phyloP scores from a whole-genome alignment of 1,284 basidiomycete species.

The Malassezia slooffiae region DNA sequence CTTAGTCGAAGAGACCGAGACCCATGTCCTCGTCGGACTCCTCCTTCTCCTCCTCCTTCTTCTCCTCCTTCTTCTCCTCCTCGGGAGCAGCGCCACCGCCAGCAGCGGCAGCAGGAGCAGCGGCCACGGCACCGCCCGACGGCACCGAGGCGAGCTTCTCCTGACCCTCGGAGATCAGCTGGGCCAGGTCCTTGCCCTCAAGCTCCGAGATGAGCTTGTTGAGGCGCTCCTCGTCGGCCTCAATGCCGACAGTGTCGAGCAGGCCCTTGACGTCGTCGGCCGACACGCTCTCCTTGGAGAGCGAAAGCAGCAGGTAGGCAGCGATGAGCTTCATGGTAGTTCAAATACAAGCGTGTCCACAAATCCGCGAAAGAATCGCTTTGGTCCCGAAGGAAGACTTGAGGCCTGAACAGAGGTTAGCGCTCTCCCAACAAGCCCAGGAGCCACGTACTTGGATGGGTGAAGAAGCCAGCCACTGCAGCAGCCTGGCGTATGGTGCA shows the following conservation, averaged over 20 bases:
- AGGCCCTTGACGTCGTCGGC: slow-evolving; percentile 82
- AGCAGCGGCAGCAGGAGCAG: slow-evolving; percentile 50
- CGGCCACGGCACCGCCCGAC: slow-evolving; percentile 45
- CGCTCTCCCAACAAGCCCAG: no score
- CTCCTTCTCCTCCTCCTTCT: slow-evolving; percentile 47
- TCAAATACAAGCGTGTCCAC: slow-evolving; percentile 32
- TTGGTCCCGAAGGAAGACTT: slow-evolving; percentile 65
- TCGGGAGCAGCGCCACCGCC: slow-evolving; percentile 59
- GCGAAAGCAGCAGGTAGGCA: slow-evolving; percentile 83
- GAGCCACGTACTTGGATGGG: neutral
- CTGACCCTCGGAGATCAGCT: slow-evolving; percentile 86
- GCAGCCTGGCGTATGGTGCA: neutral
- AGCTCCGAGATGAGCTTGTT: slow-evolving; percentile 82
- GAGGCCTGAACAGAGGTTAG: slow-evolving; percentile 50
- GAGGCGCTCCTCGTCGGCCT: slow-evolving; percentile 74
- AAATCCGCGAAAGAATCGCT: slow-evolving; percentile 45
- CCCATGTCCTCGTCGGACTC: slow-evolving; percentile 46
- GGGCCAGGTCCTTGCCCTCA: slow-evolving; percentile 75
- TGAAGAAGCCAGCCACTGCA: neutral
- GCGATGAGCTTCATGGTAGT: slow-evolving; percentile 44
- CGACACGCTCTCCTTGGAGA: slow-evolving; percentile 85
- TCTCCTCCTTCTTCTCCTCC: slow-evolving; percentile 55
- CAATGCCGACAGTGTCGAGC: slow-evolving; percentile 72
- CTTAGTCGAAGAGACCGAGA: slow-evolving; percentile 45
- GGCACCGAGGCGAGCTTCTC: slow-evolving; percentile 83